A percentile compares a stretch with the other conserved stretches of the same genome.
Conservation (phyloP, 257 asterid genomes). For the Verbascum thapsus region DNA sequence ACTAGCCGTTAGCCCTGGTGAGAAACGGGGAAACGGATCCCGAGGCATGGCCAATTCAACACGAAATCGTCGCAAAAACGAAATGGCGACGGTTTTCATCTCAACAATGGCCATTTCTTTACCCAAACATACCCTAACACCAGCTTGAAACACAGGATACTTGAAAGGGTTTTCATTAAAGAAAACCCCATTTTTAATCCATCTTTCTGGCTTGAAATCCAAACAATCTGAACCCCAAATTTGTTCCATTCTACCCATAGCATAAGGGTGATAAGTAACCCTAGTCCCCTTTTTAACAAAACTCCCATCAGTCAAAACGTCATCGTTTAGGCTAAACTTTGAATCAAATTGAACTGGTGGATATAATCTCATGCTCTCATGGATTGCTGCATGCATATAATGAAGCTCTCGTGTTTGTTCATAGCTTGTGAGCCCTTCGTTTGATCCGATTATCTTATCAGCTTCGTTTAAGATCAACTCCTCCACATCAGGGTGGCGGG, state of each 20-base stretch:
- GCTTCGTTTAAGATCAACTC: slow-evolving; percentile 26
- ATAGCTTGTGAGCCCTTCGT: slow-evolving; percentile 6
- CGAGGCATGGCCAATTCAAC: slow-evolving; percentile 37
- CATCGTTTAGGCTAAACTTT: slow-evolving; percentile 31
- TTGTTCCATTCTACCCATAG: slow-evolving; percentile 43
- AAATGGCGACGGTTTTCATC: slow-evolving; percentile 56
- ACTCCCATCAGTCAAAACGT: slow-evolving; percentile 33
- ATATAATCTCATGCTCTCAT: slow-evolving; percentile 41
- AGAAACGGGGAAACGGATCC: slow-evolving; percentile 36
- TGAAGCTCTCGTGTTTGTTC: slow-evolving; percentile 30
- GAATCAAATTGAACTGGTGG: slow-evolving; percentile 45
- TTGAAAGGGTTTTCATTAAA: slow-evolving; percentile 36
- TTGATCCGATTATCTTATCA: slow-evolving; percentile 16
- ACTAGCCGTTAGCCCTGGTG: slow-evolving; percentile 72
- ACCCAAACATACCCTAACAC: slow-evolving; percentile 53
- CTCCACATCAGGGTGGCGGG: slow-evolving; percentile 31
- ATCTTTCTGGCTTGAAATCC: slow-evolving; percentile 42
- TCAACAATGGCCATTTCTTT: slow-evolving; percentile 52
- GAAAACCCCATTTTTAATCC: slow-evolving; percentile 35
- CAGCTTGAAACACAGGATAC: slow-evolving; percentile 54
- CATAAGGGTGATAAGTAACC: slow-evolving; percentile 42
- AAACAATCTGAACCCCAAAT: slow-evolving; percentile 41
- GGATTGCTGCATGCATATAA: slow-evolving; percentile 35
- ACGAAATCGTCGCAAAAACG: slow-evolving; percentile 44
- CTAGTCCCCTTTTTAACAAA: slow-evolving; percentile 31